Evolutionary conservation across 83 land plant species (phyloP), one percentile per base, ranked within the genome.

Genomic region (Picea mariana): DNA sequence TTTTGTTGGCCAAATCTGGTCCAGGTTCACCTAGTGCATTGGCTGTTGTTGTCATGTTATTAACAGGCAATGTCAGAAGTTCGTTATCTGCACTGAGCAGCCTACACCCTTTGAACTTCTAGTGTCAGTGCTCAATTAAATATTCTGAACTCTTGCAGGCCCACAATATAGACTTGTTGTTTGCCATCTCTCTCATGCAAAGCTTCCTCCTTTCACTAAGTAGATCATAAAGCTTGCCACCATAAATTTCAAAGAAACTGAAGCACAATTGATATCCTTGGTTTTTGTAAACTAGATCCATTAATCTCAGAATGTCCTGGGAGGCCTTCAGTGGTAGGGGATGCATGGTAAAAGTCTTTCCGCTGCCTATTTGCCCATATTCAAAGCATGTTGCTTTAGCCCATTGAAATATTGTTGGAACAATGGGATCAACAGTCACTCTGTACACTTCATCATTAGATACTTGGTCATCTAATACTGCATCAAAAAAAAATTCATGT

Each of bases 341-440:
- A 80, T 97, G 93, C 99, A 97, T 97, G 1, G 99, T 97, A 81
- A 86, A 97, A 64, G 98, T 97, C 76, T 97, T 97, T 75, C 99
- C 98, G 92, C 99, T 82, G 81, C 99, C 99, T 90, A 98, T 97
- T 91, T 97, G 99, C 17, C 99, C 99, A 89, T 97, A 97, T 55
- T 98, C 99, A 92, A 97, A 97, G 85, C 99, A 97, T 20, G 99
- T 97, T 80, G 98, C 99, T 79, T 97, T 97, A 5, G 98, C 95
- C 1, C 93, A 91, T 75, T 97, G 90, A 86, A 97, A 97, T 47
- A 97, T 95, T 52, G 94, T 86, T 55, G 98, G 99, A 71, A 97
- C 93, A 81, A 97, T 95, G 27, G 99, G 99, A 82, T 94, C 98
- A 78, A 97, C 99, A 20, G 98, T 97, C 18, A 91, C 95, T 75